Base-by-base conservation (phyloP, 2,329 filamentous ascomycete species). In the Fusarium acutatum region DNA sequence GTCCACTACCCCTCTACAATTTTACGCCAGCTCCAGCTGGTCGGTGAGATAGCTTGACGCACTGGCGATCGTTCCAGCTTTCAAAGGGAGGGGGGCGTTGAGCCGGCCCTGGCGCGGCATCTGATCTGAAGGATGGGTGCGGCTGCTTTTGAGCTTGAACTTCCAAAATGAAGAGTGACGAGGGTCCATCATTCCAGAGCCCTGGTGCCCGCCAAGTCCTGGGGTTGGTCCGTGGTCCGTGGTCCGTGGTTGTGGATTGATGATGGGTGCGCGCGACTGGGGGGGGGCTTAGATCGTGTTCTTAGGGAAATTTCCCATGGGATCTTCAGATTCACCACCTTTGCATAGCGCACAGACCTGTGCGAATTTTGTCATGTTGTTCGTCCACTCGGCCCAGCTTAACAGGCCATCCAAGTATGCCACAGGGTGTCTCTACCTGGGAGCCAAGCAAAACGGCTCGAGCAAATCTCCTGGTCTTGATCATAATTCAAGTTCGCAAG, bases 31-130 rank as follows among this genome's bases (percentile, higher is more conserved):
- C 67, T 75, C 69, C 75, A 76, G 64, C 62, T 57, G 49, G 62
- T 74, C 61, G 75, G 72, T 77, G 75, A 74, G 75, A 77, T 77
- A 75, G 65, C 69, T 59, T 50, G 74, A 72, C 66, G 75, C 62
- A 65, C 57, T 66, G 67, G 64, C 72, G 68, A 77, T 77, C 75
- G 60, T 38, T 72, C 49, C 58, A 64, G 64, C 68, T 52, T 50
- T 66, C 59, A 40, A 68, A 73, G 72, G 68, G 72, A 72, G 69
- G 72, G 59, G 57, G 57, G 64, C 66, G 40, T 63, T 64, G 56
- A 64, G 65, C 66, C 63, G 69, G 66, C 65, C 69, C 65, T 61
- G 71, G 71, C 67, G 63, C 63, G 57, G 71, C 56, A 61, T 64
- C 56, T 66, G 41, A 59, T 64, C 56, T 61, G 41, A 59, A 52